Base-by-base conservation (phyloP, 805 yeast genomes). In the Allodekkera sacchari region DNA sequence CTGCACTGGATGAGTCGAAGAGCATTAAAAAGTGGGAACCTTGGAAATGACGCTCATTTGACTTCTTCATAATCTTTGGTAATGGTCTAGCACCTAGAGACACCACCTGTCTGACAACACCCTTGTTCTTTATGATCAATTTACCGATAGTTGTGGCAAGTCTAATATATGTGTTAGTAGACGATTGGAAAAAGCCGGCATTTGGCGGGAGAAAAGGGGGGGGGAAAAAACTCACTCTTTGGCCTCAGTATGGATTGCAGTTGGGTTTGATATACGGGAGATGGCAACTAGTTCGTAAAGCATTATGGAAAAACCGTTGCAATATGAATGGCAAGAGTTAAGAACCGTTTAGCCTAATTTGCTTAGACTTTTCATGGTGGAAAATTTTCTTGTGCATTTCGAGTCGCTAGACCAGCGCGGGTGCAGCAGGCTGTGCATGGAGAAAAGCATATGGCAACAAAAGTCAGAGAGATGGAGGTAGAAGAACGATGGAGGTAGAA, bases 211-310 rank as follows among this genome's bases (percentile, higher is more conserved):
- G n/a, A n/a, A n/a, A n/a, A n/a, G n/a, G n/a, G n/a, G n/a, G n/a
- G n/a, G n/a, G n/a, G n/a, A n/a, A n/a, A n/a, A 22, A 23, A 53
- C 59, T 23, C 53, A 50, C 52, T 77, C 81, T 42, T 74, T 75
- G 11, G 87, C 85, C 43, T 81, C 89, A 6, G 63, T 50, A 22
- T 66, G 63, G 11, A 66, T 67, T 13, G 61, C 57, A 29, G 58
- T 49, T 4, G 81, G 77, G 39, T 77, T 76, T 7, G 75, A 56
- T 20, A 79, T 78, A 61, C 96, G 83, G 6, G 95, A 87, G 39
- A 87, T 82, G 27, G 95, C 95, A 39, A 85, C 72, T 26, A 89
- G 64, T 64, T 88, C 96, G 65, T 88, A 88, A 36, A 84, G 71
- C 97, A 88, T 88, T 6, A 14, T 28, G 14, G 25, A 25, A 14